Evolutionary conservation across 495 filamentous ascomycete genomes (phyloP).

Genomic region (Neurospora sp.): DNA sequence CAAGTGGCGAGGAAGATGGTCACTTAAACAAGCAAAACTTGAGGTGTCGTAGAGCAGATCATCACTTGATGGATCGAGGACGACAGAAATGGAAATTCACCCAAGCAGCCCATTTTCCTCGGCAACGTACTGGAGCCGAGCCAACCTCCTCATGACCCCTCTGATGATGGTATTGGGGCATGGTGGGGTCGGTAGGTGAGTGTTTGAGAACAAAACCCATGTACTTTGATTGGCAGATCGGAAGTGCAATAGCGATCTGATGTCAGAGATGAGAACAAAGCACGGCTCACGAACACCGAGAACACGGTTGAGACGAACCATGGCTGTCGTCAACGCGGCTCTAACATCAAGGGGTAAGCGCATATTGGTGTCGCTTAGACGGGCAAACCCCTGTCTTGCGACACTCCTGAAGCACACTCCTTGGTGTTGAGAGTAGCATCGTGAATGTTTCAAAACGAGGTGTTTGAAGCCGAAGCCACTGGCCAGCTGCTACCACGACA

Average conservation of each 20-base stretch:
- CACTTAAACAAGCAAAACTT: background rate
- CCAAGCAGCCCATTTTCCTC: background rate
- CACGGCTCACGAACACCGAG: background rate
- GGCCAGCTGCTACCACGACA: background rate
- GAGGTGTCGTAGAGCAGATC: background rate
- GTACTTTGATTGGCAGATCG: background rate
- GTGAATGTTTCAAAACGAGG: background rate
- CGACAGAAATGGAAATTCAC: background rate
- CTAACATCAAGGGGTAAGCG: background rate
- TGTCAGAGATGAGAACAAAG: background rate
- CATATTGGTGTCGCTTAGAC: constrained; percentile 1
- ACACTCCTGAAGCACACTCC: constrained; percentile 36
- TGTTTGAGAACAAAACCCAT: background rate
- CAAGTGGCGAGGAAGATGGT: background rate
- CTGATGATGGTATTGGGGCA: background rate
- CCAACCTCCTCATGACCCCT: background rate
- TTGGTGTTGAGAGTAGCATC: background rate
- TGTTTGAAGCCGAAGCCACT: background rate
- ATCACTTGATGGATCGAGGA: background rate
- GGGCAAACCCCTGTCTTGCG: constrained; percentile 35
- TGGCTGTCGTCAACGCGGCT: background rate
- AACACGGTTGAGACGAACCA: background rate
- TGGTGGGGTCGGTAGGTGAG: background rate
- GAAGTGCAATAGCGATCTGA: background rate
- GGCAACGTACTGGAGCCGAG: background rate